Evolutionary conservation across 2,329 filamentous ascomycete genomes (phyloP).

Genomic region (Fusarium papillatum): DNA sequence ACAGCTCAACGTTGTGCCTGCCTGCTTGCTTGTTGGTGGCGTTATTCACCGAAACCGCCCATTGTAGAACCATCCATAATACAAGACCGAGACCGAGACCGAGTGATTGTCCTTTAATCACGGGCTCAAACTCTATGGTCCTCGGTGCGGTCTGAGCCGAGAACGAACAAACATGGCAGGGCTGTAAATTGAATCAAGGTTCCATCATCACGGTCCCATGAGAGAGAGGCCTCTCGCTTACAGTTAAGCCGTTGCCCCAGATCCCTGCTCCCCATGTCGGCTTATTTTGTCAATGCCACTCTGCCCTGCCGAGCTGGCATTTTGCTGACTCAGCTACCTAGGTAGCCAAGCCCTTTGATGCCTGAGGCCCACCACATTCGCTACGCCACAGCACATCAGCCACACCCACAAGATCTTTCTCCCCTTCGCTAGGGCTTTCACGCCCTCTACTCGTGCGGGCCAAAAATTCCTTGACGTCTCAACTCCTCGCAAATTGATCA

Average conservation of each 20-base stretch:
- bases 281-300: slow-evolving; percentile 34
- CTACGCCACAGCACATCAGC: slow-evolving; percentile 32
- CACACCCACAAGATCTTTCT: slow-evolving; percentile 33
- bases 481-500: slow-evolving; percentile 49
- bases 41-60: neutral
- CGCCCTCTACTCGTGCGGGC: slow-evolving; percentile 50
- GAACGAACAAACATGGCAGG: neutral
- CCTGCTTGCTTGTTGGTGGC: neutral
- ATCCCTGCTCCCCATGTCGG: slow-evolving; percentile 8
- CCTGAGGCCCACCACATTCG: slow-evolving; percentile 28
- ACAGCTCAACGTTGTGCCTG: neutral
- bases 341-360: neutral
- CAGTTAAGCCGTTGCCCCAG: neutral
- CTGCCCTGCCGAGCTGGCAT: slow-evolving; percentile 6
- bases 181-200: neutral
- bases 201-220: neutral
- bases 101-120: neutral
- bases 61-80: neutral
- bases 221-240: slow-evolving; percentile 21
- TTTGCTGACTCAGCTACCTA: slow-evolving; percentile 28
- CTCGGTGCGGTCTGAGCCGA: neutral
- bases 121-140: neutral
- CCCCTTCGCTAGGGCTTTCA: slow-evolving; percentile 52
- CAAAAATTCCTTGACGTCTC: slow-evolving; percentile 50
- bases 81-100: neutral